Base-by-base conservation (phyloP, 2,329 filamentous ascomycete genomes). In the Trichoderma harzianum region DNA sequence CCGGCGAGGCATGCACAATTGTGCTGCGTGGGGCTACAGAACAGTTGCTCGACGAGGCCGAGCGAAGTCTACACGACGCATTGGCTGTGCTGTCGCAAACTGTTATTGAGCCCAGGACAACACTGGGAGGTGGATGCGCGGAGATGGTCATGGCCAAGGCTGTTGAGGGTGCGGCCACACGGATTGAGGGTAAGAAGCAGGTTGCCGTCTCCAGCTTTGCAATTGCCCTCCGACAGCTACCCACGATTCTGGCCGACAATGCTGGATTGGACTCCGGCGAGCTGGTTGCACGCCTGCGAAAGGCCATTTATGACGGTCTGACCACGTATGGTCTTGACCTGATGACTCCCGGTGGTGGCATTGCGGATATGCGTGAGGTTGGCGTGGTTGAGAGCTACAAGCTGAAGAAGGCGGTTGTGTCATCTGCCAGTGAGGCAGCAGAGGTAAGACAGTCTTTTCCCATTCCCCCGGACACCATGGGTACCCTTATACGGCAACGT, bases 111-210 rank as follows among this genome's bases (percentile, higher is more conserved):
- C 96, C 96, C 67, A 91, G 93, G 80, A 97, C 95, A 55, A 98
- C 96, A 0, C 90, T 99, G 3, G 96, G 96, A 68, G 96, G 96
- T 79, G 96, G 96, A 32, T 98, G 94, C 79, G 95, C 95, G 5
- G 96, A 99, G 88, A 98, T 98, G 95, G 86, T 97, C 76, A 99
- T 99, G 96, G 93, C 95, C 75, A 97, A 98, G 87, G 96, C 96
- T 8, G 96, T 99, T 26, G 95, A 98, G 80, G 93, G 92, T 73
- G 94, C 94, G 6, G 95, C 95, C 26, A 95, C 97, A 74, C 95
- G 97, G 78, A 93, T 97, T 8, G 94, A 96, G 76, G 96, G 96
- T 81, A 99, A 99, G 90, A 95, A 96, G 83, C 95, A 97, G 77
- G 87, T 98, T 78, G 96, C 96, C 3, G 95, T 98, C 24, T 91